A percentile compares a stretch with the other conserved stretches of the same genome.
These are phyloP conservation scores for Sclerotinia spermophila DNA, from an alignment of 2,329 filamentous ascomycete genomes.

Conservation along the genomic window DNA sequence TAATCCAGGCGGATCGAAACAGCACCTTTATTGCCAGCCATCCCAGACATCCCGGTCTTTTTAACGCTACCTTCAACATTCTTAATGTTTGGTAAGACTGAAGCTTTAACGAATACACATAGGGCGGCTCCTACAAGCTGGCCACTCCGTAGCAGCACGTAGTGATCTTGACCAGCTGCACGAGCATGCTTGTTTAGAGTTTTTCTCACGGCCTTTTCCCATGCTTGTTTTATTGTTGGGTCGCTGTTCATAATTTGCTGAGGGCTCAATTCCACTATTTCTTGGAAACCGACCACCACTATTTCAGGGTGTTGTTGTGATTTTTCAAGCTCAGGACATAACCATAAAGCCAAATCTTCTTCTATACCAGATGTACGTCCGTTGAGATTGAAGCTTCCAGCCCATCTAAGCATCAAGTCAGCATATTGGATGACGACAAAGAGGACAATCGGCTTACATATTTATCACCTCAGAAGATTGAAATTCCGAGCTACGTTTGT, in stretches of 20 bases:
- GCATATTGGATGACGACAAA: neutral
- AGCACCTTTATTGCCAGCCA: slow-evolving; percentile 96
- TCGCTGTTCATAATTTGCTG: slow-evolving; percentile 99
- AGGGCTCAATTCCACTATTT: slow-evolving; percentile 96
- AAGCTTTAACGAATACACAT: slow-evolving; percentile 83
- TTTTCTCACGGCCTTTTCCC: slow-evolving; percentile 77
- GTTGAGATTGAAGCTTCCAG: slow-evolving; percentile 94
- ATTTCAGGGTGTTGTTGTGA: slow-evolving; percentile 72
- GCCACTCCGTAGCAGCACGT: slow-evolving; percentile 84
- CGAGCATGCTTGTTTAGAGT: slow-evolving; percentile 72
- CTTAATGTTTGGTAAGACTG: slow-evolving; percentile 76
- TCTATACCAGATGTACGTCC: slow-evolving; percentile 75
- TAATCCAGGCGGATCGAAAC: slow-evolving; percentile 96
- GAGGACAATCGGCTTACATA: slow-evolving; percentile 44
- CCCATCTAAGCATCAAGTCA: slow-evolving; percentile 40
- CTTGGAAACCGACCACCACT: slow-evolving; percentile 88
- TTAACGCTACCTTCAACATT: slow-evolving; percentile 96
- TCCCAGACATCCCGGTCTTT: slow-evolving; percentile 90
- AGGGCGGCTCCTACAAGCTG: slow-evolving; percentile 93
- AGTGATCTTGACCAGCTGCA: slow-evolving; percentile 65
- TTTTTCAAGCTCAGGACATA: slow-evolving; percentile 63
- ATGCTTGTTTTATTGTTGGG: slow-evolving; percentile 75
- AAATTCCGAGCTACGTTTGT: slow-evolving; percentile 65
- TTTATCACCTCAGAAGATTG: slow-evolving; percentile 70
- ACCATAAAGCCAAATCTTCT: slow-evolving; percentile 79